Base-by-base conservation (phyloP, 805 yeast species). In the Schwanniomyces vanrijiae region DNA sequence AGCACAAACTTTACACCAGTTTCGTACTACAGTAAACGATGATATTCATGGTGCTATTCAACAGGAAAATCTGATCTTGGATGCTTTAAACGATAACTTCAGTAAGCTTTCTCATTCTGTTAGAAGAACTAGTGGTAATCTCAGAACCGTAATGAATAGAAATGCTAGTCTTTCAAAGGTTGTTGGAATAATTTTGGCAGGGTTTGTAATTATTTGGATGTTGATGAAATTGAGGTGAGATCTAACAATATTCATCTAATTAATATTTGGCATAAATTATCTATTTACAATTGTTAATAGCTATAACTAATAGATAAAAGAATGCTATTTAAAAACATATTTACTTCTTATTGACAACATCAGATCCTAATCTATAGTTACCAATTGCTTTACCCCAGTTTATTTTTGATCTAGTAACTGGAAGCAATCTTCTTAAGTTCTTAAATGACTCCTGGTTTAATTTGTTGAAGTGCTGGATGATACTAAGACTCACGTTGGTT, bases 351-450 rank as follows among this genome's bases (percentile, higher is more conserved):
- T 71, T 66, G 18, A 71, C 84, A 28, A 84, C 90, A 61, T 87
- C 91, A 53, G 83, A 83, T 14, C 98, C 98, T 38, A 92, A 73
- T 59, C 89, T 81, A 69, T 91, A 91, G 62, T 84, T 88, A 14
- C 95, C 96, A 56, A 90, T 88, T 9, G 97, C 89, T 60, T 82
- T 88, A 25, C 96, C 97, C 99, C 99, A 92, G 64, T 89, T 88
- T 59, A 92, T 86, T 64, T 87, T 90, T 14, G 96, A 80, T 62
- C 97, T 80, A 18, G 96, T 92, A 18, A 92, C 84, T 6, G 99
- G 99, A 52, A 92, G 75, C 64, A 89, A 89, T 66, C 99, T 84
- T 69, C 99, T 81, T 56, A 92, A 77, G 50, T 79, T 78, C 69
- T 92, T 94, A 73, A 94, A 92, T 52, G 83, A 80, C 44, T 76